Evolutionary conservation across 208 protist species (phyloP).

Genomic region (Leishmania amazonensis): DNA sequence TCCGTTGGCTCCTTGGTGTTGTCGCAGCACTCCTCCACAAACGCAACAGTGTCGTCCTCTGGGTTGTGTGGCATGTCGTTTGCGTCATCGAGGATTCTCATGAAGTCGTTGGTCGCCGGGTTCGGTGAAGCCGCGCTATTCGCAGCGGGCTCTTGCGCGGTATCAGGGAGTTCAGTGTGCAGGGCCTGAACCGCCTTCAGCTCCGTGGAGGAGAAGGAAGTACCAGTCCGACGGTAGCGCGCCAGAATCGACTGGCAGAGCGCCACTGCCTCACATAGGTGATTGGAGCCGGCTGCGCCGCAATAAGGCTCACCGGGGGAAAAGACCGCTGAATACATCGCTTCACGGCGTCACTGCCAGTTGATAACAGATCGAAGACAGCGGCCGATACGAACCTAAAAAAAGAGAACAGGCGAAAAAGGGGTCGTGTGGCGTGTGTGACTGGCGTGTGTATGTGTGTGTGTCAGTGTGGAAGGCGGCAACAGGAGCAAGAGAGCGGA

Average conservation of each 20-base stretch:
- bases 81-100: constrained; percentile 8
- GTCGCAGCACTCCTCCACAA: constrained; percentile 48
- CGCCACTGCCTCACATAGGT: constrained; percentile 71
- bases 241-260: constrained; percentile 77
- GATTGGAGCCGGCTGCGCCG: constrained; percentile 36
- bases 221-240: constrained; percentile 61
- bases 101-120: constrained; percentile 2
- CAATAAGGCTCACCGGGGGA: neutral
- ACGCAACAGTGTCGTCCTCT: constrained; percentile 19
- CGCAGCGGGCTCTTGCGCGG: neutral
- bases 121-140: neutral
- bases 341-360: neutral
- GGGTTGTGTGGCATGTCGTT: neutral
- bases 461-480: neutral
- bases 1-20: constrained; percentile 31
- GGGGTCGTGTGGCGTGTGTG: neutral
- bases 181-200: constrained; percentile 47
- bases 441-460: too few species aligned
- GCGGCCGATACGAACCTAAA: neutral
- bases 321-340: neutral
- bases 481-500: neutral
- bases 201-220: constrained; percentile 43
- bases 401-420: neutral
- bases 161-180: constrained; percentile 3
- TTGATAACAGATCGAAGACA: neutral